These are phyloP conservation scores for Juncus inflexus DNA, from an alignment of 176 grass and related monocot species.

Conservation along the genomic window DNA sequence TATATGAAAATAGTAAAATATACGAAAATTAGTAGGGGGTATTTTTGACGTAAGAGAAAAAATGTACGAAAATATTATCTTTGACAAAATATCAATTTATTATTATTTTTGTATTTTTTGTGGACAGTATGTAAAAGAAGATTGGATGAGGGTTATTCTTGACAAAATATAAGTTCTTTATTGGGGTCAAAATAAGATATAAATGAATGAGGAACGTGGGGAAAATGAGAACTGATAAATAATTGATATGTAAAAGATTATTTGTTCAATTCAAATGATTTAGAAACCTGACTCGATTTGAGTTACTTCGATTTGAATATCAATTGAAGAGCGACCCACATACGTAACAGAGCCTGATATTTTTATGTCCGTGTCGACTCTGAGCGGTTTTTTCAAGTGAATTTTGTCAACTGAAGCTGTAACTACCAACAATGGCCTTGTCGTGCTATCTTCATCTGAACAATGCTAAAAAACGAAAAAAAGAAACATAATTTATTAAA, in stretches of 20 bases:
- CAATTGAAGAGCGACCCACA: constrained; percentile 91
- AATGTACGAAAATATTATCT: no score
- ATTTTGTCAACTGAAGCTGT: constrained; percentile 97
- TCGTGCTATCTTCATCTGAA: constrained; percentile 87
- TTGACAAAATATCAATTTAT: no score
- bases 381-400: constrained; percentile 69
- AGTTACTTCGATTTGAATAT: constrained; percentile 96
- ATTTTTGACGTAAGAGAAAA: no score
- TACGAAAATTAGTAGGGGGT: no score
- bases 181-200: background rate
- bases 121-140: no score
- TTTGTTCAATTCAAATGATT: no score
- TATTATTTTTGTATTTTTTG: no score
- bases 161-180: background rate
- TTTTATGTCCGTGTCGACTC: constrained; percentile 70
- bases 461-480: constrained; percentile 55
- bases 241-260: no score
- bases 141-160: no score
- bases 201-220: constrained; percentile 8
- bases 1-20: no score
- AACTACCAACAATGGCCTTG: constrained; percentile 81
- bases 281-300: constrained; percentile 29
- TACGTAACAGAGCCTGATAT: constrained; percentile 87
- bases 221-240: background rate
- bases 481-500: background rate